Percentiles rank a stretch among this genome's conserved stretches.
Conservation (phyloP, 1,284 basidiomycete genomes). For the Ustilago trichophora region DNA sequence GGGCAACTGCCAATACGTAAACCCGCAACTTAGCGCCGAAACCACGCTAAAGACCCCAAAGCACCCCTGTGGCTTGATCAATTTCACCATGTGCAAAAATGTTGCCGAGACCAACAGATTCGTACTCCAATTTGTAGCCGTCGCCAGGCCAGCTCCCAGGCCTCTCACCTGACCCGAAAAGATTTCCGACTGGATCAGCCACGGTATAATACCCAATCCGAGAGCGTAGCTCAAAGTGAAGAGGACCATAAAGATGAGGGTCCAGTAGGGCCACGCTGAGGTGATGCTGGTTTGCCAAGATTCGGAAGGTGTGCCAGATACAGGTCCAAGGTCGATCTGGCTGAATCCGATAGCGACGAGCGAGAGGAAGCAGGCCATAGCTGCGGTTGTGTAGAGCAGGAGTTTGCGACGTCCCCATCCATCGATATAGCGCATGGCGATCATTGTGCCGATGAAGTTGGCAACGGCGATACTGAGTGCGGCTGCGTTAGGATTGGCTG, state of each 20-base stretch:
- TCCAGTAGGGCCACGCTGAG: slow-evolving; percentile 45
- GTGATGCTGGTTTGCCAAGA: not conserved
- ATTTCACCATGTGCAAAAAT: slow-evolving; percentile 42
- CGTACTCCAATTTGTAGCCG: slow-evolving; percentile 51
- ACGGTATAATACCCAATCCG: slow-evolving; percentile 56
- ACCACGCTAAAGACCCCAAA: slow-evolving; percentile 49
- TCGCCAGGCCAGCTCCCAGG: slow-evolving; percentile 47
- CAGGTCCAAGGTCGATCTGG: slow-evolving; percentile 33
- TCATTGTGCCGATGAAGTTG: slow-evolving; percentile 53
- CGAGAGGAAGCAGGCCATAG: slow-evolving; percentile 34
- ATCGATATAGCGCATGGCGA: slow-evolving; percentile 55
- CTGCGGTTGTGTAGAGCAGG: slow-evolving; percentile 51
- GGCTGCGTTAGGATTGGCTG: slow-evolving; percentile 53
- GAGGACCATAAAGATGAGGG: slow-evolving; percentile 41
- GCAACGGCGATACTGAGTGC: slow-evolving; percentile 53
- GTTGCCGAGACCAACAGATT: slow-evolving; percentile 48
- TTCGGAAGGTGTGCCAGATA: slow-evolving; percentile 5
- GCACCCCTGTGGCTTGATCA: slow-evolving; percentile 40
- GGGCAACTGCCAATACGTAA: slow-evolving; percentile 50
- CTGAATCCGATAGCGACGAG: slow-evolving; percentile 43
- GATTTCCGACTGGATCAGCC: slow-evolving; percentile 57
- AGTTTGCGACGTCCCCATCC: slow-evolving; percentile 49
- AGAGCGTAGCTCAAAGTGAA: slow-evolving; percentile 55
- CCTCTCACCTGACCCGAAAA: slow-evolving; percentile 46
- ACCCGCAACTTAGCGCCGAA: slow-evolving; percentile 41